Evolutionary conservation across 2,329 filamentous ascomycete genomes (phyloP), one percentile per base, ranked within the genome.

Genomic region (Exophiala sideris): DNA sequence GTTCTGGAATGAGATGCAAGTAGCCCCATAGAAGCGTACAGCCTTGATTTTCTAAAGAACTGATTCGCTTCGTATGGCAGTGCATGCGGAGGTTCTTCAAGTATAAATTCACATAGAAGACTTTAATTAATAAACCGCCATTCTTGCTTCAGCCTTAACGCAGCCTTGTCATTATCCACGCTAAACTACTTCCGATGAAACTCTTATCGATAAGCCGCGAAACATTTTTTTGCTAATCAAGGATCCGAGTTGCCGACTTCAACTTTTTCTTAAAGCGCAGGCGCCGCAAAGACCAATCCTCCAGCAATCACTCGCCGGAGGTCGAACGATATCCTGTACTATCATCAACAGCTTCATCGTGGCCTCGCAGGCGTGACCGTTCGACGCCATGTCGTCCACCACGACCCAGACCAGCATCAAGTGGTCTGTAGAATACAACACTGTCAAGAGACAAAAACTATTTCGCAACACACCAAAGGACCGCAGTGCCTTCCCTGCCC

Each of bases 381-480:
- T 18, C 14, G 32, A 11, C 29, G 47, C 36, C 10, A 58, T 58
- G 51, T 58, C 56, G 45, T 36, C 54, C 11, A 57, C 57, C 6
- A 39, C 50, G 24, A 57, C 54, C 9, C 52, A 50, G 48, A 57
- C 57, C 45, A 46, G 39, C 32, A 88, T 85, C 50, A 76, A 83
- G 69, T 96, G 92, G 92, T 83, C 89, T 62, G 85, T 89, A 70
- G 82, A 91, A 65, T 97, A 89, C 75, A 82, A 96, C 70, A 95
- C 89, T 3, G 74, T 91, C 56, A 85, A 89, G 56, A 87, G 92
- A 66, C 89, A 99, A 67, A 81, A 88, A 48, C 87, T 99, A 18
- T 99, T 99, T 71, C 81, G 83, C 66, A 86, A 95, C 63, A 92
- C 94, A 14, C 92, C 94, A 0, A 87, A 83, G 66, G 91, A 97